Conservation (phyloP, 208 protist genomes). For the Herpetomonas muscarum region DNA sequence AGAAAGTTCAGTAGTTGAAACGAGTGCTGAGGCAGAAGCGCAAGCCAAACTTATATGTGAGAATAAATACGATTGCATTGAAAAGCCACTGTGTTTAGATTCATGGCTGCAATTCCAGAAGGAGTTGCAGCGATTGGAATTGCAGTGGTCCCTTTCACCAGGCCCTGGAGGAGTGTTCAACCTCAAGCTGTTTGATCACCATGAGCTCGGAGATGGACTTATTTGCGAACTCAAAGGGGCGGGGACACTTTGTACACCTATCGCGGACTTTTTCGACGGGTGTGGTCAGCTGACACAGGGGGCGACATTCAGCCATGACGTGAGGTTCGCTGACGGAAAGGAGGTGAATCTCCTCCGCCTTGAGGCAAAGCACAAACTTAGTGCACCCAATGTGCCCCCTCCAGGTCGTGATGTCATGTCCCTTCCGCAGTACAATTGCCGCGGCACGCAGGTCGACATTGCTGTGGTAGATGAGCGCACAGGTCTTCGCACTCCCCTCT, state of each 20-base stretch:
- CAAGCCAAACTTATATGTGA: conserved; percentile 54
- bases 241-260: conserved; percentile 30
- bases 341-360: conserved; percentile 12
- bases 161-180: conserved; percentile 34
- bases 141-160: conserved; percentile 54
- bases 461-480: conserved; percentile 47
- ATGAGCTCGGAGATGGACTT: conserved; percentile 33
- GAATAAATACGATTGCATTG: conserved; percentile 69
- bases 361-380: conserved; percentile 22
- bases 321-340: conserved; percentile 19
- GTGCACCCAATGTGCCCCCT: conserved; percentile 15
- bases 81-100: conserved; percentile 55
- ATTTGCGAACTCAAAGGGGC: conserved; percentile 43
- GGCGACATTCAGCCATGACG: conserved; percentile 1
- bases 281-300: conserved; percentile 43
- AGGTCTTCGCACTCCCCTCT: conserved; percentile 37
- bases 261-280: conserved; percentile 72
- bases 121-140: conserved; percentile 60
- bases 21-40: conserved; percentile 27
- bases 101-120: conserved; percentile 62
- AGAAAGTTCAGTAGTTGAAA: neutral
- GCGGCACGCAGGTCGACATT: conserved; percentile 52
- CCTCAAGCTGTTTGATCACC: conserved; percentile 56
- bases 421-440: conserved; percentile 39
- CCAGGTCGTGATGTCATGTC: conserved; percentile 33